phyloP scores from a whole-genome alignment of 2,329 filamentous ascomycete genomes.

The Didymella sp. region DNA sequence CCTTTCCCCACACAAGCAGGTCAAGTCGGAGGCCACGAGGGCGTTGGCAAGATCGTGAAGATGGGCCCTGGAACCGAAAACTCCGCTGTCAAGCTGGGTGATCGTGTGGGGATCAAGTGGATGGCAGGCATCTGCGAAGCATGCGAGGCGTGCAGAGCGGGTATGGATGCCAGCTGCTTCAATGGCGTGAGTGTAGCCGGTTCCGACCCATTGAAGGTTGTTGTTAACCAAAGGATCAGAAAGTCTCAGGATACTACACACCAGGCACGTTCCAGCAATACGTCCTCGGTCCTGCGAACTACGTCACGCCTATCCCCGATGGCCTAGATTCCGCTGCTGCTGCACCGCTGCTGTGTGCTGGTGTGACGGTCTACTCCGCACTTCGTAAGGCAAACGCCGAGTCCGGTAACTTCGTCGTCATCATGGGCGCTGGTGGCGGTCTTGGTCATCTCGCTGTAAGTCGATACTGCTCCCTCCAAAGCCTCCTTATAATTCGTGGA shows the following conservation, averaged over 20 bases:
- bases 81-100: slow-evolving; percentile 67
- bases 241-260: slow-evolving; percentile 70
- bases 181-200: slow-evolving; percentile 35
- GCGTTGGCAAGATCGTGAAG: slow-evolving; percentile 70
- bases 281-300: slow-evolving; percentile 67
- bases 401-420: slow-evolving; percentile 66
- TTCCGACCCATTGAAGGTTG: background rate
- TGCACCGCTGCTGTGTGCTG: slow-evolving; percentile 71
- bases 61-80: slow-evolving; percentile 66
- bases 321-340: slow-evolving; percentile 65
- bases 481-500: no score
- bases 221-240: slow-evolving; percentile 28
- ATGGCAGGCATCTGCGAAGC: slow-evolving; percentile 62
- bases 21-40: slow-evolving; percentile 74
- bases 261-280: slow-evolving; percentile 79
- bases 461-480: no score
- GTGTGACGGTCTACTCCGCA: slow-evolving; percentile 71
- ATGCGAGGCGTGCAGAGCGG: slow-evolving; percentile 50
- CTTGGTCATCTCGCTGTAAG: slow-evolving; percentile 66
- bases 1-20: slow-evolving; percentile 65
- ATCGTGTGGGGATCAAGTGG: slow-evolving; percentile 76
- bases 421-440: slow-evolving; percentile 65
- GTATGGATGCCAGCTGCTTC: slow-evolving; percentile 52
- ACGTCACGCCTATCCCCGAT: slow-evolving; percentile 74
- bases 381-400: slow-evolving; percentile 67